Evolutionary conservation across 805 yeast genomes (phyloP).

Genomic region (Grigorovia jiainica): DNA sequence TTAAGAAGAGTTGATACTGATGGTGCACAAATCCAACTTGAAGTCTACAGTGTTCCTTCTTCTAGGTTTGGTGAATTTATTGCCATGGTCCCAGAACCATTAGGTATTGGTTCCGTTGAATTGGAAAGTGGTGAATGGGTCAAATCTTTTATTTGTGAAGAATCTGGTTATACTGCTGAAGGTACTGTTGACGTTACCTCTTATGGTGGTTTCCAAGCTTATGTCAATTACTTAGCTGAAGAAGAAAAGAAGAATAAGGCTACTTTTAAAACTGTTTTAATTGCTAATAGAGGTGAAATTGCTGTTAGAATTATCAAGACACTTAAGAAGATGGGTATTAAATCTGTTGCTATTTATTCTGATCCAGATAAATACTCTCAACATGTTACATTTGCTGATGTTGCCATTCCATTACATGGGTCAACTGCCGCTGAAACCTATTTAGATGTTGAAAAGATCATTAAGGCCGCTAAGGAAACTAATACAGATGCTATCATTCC

Average conservation of each 20-base stretch:
- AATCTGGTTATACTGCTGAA: conserved; percentile 60
- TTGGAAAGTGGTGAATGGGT: conserved; percentile 73
- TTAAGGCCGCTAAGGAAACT: conserved; percentile 73
- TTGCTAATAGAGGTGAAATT: conserved; percentile 96
- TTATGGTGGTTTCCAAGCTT: conserved; percentile 81
- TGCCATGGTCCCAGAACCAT: conserved; percentile 83
- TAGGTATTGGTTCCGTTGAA: conserved; percentile 91
- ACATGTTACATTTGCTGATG: conserved; percentile 79
- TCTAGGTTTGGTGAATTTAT: conserved; percentile 77
- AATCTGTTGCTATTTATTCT: conserved; percentile 80
- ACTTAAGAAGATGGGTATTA: conserved; percentile 66
- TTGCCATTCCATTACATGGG: conserved; percentile 71
- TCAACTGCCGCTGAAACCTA: conserved; percentile 85
- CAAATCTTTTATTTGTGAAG: conserved; percentile 93
- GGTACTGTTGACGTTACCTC: conserved; percentile 77
- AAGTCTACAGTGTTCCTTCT: conserved; percentile 73
- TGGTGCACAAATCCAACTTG: conserved; percentile 62
- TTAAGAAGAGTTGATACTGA: conserved; percentile 51
- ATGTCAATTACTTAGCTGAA: conserved; percentile 25
- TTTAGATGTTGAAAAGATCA: conserved; percentile 73
- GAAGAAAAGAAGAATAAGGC: conserved; percentile 30
- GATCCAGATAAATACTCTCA: conserved; percentile 83
- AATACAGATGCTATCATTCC: conserved; percentile 95
- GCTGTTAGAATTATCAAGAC: conserved; percentile 92
- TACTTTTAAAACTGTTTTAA: conserved; percentile 78